Conservation (phyloP, 768 basidiomycete genomes). For the Sutorius australiensis region DNA sequence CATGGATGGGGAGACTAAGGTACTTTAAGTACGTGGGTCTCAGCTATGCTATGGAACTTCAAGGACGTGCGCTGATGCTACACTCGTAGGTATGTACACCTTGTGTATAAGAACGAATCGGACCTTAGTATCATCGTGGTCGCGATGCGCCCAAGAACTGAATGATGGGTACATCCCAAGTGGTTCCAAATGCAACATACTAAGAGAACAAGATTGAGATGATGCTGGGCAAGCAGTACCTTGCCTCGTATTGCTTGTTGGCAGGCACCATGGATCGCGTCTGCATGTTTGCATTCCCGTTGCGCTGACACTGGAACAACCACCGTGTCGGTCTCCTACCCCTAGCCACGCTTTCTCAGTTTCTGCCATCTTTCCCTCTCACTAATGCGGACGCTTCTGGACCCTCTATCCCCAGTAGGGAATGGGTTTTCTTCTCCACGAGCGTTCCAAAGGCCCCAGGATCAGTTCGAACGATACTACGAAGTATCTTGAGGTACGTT, state of each 20-base stretch:
- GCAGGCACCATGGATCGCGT: constrained; percentile 5
- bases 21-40: background rate
- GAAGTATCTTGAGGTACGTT: constrained; percentile 73
- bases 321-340: constrained; percentile 21
- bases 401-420: constrained; percentile 22
- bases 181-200: too few species aligned
- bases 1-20: constrained; percentile 12
- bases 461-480: constrained; percentile 70
- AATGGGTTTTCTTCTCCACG: background rate
- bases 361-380: background rate
- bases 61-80: background rate
- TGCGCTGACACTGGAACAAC: constrained; percentile 14
- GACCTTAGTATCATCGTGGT: background rate
- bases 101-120: constrained; percentile 4
- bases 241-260: constrained; percentile 10
- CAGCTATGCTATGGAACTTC: background rate
- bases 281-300: background rate
- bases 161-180: background rate
- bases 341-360: background rate
- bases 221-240: too few species aligned
- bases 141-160: too few species aligned
- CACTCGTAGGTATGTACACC: constrained; percentile 8
- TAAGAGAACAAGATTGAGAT: too few species aligned
- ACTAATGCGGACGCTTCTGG: constrained; percentile 19
- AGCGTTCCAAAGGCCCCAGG: constrained; percentile 36